These are phyloP conservation scores for Podosphaera xanthii DNA, from an alignment of 2,329 filamentous ascomycete genomes.

Conservation along the genomic window DNA sequence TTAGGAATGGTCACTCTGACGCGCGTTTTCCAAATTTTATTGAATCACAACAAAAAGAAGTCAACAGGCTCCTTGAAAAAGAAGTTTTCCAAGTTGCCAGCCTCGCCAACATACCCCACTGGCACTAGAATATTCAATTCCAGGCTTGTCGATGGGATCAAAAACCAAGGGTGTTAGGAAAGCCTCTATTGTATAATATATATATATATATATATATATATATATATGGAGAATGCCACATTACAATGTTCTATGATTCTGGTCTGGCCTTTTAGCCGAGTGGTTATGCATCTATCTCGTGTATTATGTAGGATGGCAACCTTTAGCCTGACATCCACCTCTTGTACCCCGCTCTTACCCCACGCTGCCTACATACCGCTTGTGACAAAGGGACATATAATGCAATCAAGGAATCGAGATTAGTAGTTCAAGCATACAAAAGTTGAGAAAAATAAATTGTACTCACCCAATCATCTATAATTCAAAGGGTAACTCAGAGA, in stretches of 20 bases:
- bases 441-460: background rate
- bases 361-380: too few species aligned
- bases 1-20: background rate
- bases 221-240: too few species aligned
- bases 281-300: too few species aligned
- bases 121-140: constrained; percentile 2
- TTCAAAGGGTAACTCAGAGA: background rate
- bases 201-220: too few species aligned
- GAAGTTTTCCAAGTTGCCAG: background rate
- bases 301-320: too few species aligned
- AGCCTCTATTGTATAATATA: too few species aligned
- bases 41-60: background rate
- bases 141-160: constrained; percentile 5
- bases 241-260: too few species aligned
- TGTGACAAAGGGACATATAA: background rate
- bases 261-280: too few species aligned
- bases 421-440: constrained; percentile 4
- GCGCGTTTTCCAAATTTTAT: background rate
- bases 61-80: background rate
- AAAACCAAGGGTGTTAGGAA: background rate
- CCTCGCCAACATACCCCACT: background rate
- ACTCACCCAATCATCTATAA: background rate
- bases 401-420: background rate
- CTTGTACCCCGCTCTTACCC: too few species aligned
- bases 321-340: too few species aligned